These are phyloP conservation scores for Pestalotiopsis sp. DNA, from an alignment of 2,329 filamentous ascomycete genomes.

Conservation along the genomic window DNA sequence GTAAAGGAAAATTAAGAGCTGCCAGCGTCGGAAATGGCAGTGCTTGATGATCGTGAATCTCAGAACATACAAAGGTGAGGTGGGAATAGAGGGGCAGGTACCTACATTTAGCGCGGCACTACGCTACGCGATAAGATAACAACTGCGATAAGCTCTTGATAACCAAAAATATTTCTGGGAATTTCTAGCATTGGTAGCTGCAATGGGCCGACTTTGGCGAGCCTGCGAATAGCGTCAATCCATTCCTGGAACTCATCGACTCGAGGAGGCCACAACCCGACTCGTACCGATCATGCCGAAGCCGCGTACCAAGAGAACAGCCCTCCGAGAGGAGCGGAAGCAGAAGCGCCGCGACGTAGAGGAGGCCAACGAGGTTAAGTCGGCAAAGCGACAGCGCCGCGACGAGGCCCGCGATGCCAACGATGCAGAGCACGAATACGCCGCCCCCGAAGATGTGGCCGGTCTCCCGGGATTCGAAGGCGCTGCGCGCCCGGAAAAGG, in stretches of 20 bases:
- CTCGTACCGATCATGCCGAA: slow-evolving; percentile 31
- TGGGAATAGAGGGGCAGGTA: background rate
- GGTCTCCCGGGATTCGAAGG: slow-evolving; percentile 16
- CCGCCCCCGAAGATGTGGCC: slow-evolving; percentile 23
- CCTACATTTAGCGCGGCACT: background rate
- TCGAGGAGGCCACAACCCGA: background rate
- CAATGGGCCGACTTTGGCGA: background rate
- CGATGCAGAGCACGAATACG: slow-evolving; percentile 19
- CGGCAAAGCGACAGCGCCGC: slow-evolving; percentile 30
- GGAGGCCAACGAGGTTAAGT: slow-evolving; percentile 20
- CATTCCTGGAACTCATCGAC: background rate
- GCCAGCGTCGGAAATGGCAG: too few species aligned
- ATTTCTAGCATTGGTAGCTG: slow-evolving; percentile 4
- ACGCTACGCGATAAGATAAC: slow-evolving; percentile 4
- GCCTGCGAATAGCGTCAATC: background rate
- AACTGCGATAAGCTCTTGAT: slow-evolving; percentile 2
- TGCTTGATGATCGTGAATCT: background rate
- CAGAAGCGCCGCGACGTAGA: slow-evolving; percentile 30
- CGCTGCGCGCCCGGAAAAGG: slow-evolving; percentile 52
- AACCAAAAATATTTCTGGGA: slow-evolving; percentile 5
- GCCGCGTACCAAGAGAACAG: slow-evolving; percentile 34
- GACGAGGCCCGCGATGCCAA: slow-evolving; percentile 22
- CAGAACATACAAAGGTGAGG: too few species aligned
- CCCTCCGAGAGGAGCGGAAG: slow-evolving; percentile 36
- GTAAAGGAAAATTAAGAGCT: too few species aligned